A percentile compares a stretch with the other conserved stretches of the same genome.
phyloP scores from a whole-genome alignment of 2,329 filamentous ascomycete species.

The Neurospora crassa region DNA sequence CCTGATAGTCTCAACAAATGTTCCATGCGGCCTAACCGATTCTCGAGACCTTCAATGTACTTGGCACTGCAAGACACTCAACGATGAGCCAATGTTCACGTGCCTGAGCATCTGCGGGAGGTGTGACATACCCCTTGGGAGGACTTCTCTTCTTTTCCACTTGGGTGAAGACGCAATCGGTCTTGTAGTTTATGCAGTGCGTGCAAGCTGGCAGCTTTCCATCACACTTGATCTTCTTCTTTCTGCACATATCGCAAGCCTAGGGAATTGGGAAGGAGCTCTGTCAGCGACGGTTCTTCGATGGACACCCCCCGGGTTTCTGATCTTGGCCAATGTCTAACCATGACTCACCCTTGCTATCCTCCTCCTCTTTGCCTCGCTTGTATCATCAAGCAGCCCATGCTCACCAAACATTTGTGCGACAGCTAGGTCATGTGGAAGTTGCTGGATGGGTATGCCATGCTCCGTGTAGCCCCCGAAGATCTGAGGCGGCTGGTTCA shows the following conservation, averaged over 20 bases:
- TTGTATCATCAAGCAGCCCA: constrained; percentile 52
- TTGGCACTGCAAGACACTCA: constrained; percentile 56
- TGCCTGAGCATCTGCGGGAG: background rate
- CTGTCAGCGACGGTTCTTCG: constrained; percentile 6
- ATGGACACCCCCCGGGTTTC: background rate
- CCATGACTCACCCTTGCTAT: constrained; percentile 65
- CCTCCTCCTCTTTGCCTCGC: constrained; percentile 78
- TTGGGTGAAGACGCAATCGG: constrained; percentile 92
- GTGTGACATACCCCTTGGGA: constrained; percentile 70
- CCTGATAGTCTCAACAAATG: constrained; percentile 77
- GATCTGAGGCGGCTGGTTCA: constrained; percentile 60
- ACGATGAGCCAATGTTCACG: constrained; percentile 8
- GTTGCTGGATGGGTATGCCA: constrained; percentile 46
- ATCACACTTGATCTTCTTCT: constrained; percentile 97
- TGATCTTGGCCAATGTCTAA: background rate
- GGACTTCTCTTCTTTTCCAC: constrained; percentile 98
- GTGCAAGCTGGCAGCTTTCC: constrained; percentile 91
- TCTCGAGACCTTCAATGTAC: constrained; percentile 95
- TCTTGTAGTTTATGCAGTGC: constrained; percentile 97
- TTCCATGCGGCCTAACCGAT: constrained; percentile 92
- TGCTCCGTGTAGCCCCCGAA: constrained; percentile 55
- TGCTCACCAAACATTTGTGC: constrained; percentile 50
- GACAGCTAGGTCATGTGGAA: constrained; percentile 47
- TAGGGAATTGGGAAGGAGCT: constrained; percentile 23
- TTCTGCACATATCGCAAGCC: constrained; percentile 95